A percentile compares a stretch with the other conserved stretches of the same genome.
These are phyloP conservation scores for Lupinus albus DNA, from an alignment of 306 rosid species.

Conservation along the genomic window DNA sequence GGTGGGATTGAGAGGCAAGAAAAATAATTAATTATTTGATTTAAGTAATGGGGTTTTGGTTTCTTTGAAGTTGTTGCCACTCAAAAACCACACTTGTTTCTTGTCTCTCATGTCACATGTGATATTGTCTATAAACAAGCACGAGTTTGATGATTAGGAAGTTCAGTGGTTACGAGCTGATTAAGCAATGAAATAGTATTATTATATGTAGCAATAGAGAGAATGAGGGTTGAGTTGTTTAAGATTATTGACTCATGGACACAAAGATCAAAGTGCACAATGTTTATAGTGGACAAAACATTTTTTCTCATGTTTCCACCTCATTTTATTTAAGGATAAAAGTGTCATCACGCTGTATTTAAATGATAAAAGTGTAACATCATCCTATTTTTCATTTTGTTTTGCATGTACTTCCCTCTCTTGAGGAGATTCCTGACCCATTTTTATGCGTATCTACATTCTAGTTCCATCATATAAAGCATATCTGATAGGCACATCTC, in stretches of 20 bases:
- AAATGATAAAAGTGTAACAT: too few species aligned
- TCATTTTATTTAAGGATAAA: too few species aligned
- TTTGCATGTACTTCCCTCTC: too few species aligned
- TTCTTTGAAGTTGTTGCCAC: conserved; percentile 37
- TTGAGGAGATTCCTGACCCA: too few species aligned
- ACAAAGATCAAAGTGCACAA: conserved; percentile 36
- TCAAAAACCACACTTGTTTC: conserved; percentile 36
- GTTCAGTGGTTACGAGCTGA: conserved; percentile 58
- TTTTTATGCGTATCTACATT: too few species aligned
- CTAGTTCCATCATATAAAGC: too few species aligned
- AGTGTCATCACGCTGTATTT: too few species aligned
- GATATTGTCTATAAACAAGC: conserved; percentile 45
- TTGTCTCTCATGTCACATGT: conserved; percentile 46
- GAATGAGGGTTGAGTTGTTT: conserved; percentile 3
- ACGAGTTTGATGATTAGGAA: conserved; percentile 56
- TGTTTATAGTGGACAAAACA: conserved; percentile 49
- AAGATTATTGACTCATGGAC: conserved; percentile 38
- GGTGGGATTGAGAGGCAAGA: conserved; percentile 44
- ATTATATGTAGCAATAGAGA: conserved; percentile 22
- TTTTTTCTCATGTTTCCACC: too few species aligned
- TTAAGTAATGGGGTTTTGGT: conserved; percentile 38
- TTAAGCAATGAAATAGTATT: conserved; percentile 59
- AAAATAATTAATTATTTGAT: conserved; percentile 49
- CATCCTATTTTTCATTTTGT: too few species aligned
- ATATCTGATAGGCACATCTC: too few species aligned